Evolutionary conservation across 352 stramenopile genomes (phyloP).

Genomic region (Phytophthora chlamydospora): DNA sequence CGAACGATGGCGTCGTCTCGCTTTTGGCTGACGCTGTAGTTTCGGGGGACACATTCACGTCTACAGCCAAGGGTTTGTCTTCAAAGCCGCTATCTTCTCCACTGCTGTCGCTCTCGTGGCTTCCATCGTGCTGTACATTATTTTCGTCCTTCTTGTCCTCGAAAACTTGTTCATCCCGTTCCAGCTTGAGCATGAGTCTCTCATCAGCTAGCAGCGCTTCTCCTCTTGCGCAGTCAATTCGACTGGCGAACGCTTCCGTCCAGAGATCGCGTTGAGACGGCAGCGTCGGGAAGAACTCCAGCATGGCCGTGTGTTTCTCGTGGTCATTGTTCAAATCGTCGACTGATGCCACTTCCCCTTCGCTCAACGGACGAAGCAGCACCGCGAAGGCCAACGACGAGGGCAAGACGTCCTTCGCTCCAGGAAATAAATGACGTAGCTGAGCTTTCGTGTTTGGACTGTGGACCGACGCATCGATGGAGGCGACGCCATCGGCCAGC

Average conservation of each 20-base stretch:
- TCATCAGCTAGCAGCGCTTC: constrained; percentile 63
- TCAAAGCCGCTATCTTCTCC: constrained; percentile 24
- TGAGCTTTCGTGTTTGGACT: constrained; percentile 30
- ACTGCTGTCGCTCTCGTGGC: background rate
- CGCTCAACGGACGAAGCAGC: constrained; percentile 22
- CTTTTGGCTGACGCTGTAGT: background rate
- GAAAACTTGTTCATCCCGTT: constrained; percentile 27
- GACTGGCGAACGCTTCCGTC: constrained; percentile 40
- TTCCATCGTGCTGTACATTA: background rate
- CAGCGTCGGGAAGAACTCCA: constrained; percentile 50
- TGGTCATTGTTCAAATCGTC: constrained; percentile 12
- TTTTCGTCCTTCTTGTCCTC: constrained; percentile 15
- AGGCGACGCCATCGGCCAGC: constrained; percentile 20
- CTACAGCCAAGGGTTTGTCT: constrained; percentile 14
- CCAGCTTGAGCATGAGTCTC: constrained; percentile 52
- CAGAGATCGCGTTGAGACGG: constrained; percentile 48
- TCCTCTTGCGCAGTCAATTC: constrained; percentile 55
- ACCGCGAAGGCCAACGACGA: constrained; percentile 29
- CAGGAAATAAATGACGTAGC: constrained; percentile 29
- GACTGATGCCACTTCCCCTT: background rate
- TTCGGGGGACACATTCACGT: background rate
- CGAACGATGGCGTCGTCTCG: constrained; percentile 15
- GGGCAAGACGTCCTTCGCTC: constrained; percentile 8
- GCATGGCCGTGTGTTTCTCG: constrained; percentile 20
- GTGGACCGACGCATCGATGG: constrained; percentile 11